A percentile compares a stretch with the other conserved stretches of the same genome.
These are phyloP conservation scores for Salix exigua DNA, from an alignment of 345 rosid species.

Conservation along the genomic window DNA sequence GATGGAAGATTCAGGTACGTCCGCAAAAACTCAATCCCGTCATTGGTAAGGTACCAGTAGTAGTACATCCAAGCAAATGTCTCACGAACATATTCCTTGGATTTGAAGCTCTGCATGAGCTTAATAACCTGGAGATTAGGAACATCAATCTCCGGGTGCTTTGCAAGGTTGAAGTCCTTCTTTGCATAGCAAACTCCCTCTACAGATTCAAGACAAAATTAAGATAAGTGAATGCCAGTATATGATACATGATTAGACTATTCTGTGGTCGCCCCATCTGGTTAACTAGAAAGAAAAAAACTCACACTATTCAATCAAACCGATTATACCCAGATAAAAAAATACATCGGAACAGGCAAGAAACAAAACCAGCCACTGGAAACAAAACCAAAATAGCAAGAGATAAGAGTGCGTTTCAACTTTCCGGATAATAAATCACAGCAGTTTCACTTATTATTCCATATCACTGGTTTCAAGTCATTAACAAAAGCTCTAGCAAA, in stretches of 20 bases:
- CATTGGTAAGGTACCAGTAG: conserved; percentile 68
- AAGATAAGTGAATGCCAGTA: background rate
- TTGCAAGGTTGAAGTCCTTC: conserved; percentile 71
- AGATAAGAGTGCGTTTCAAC: background rate
- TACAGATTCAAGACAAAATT: conserved; percentile 5
- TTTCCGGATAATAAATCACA: background rate
- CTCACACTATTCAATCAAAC: background rate
- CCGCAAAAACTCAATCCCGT: conserved; percentile 64
- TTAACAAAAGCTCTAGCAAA: background rate
- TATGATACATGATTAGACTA: background rate
- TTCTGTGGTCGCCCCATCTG: background rate
- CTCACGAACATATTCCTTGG: conserved; percentile 67
- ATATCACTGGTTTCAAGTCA: background rate
- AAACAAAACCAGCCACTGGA: background rate
- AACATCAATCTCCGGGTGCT: conserved; percentile 71
- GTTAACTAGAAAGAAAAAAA: background rate
- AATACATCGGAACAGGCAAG: background rate
- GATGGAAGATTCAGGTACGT: conserved; percentile 68
- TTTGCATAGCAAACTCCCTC: conserved; percentile 82
- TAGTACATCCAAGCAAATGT: conserved; percentile 77
- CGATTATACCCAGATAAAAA: background rate
- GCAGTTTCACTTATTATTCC: background rate
- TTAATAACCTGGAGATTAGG: conserved; percentile 79
- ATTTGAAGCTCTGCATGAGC: conserved; percentile 75
- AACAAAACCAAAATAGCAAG: background rate